A percentile compares a stretch with the other conserved stretches of the same genome.
Conservation (phyloP, 805 yeast genomes). For the Starmerella roubikii region DNA sequence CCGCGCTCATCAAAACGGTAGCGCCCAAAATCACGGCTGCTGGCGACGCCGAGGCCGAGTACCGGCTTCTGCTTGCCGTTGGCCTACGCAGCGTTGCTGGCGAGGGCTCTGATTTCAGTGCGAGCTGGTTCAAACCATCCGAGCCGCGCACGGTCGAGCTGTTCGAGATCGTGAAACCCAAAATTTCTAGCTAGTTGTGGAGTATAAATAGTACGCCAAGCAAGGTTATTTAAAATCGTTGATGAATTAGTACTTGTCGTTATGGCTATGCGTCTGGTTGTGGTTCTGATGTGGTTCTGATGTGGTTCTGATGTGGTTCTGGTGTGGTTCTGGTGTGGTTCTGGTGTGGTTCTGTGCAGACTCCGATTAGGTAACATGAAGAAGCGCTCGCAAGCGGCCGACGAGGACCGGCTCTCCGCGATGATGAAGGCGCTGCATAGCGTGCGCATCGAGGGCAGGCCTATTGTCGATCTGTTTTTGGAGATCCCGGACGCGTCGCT, state of each 20-base stretch:
- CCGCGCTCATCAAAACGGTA: neutral
- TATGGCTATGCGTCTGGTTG: too few relatives aligned
- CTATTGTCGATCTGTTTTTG: slow-evolving; percentile 39
- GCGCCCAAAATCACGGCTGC: neutral
- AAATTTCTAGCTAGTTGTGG: neutral
- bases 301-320: too few relatives aligned
- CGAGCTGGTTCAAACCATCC: slow-evolving; percentile 6
- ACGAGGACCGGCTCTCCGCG: slow-evolving; percentile 11
- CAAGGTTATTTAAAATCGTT: too few relatives aligned
- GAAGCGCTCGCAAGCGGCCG: neutral
- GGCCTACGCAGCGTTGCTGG: slow-evolving; percentile 13
- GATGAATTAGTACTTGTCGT: too few relatives aligned
- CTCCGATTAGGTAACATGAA: too few relatives aligned
- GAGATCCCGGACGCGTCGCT: slow-evolving; percentile 59
- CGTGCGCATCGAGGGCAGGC: slow-evolving; percentile 17
- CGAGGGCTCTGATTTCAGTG: slow-evolving; percentile 4
- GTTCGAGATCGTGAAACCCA: slow-evolving; percentile 6
- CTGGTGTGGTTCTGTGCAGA: neutral
- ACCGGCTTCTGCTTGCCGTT: slow-evolving; percentile 18
- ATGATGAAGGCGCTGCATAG: slow-evolving; percentile 16
- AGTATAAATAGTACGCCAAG: too few relatives aligned
- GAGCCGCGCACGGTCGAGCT: slow-evolving; percentile 11
- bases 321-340: too few relatives aligned
- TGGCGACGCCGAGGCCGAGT: slow-evolving; percentile 17
- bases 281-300: too few relatives aligned